Percentiles rank a stretch among this genome's conserved stretches.
phyloP scores from a whole-genome alignment of 208 protist species.

The Blechomonas ayalai region DNA sequence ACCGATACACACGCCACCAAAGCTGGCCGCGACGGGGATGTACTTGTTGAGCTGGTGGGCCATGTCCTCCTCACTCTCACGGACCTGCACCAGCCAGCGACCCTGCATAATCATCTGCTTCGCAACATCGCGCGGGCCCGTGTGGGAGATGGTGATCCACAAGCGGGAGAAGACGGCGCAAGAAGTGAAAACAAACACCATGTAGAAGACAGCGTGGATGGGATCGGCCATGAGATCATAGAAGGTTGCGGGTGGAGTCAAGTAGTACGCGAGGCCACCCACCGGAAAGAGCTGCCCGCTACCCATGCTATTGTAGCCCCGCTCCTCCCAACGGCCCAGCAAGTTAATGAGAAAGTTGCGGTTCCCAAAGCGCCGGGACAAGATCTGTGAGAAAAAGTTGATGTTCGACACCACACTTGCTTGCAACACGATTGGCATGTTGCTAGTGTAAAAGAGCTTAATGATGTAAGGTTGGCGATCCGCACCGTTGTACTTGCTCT shows the following conservation, averaged over 20 bases:
- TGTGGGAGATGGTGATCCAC: conserved; percentile 98
- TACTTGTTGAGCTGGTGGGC: conserved; percentile 89
- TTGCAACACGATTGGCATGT: conserved; percentile 99
- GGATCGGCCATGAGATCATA: conserved; percentile 95
- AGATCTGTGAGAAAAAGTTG: conserved; percentile 99
- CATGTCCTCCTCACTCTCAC: conserved; percentile 88
- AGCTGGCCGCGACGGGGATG: conserved; percentile 99
- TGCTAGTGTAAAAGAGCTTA: conserved; percentile 99
- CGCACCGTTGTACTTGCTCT: conserved; percentile 60
- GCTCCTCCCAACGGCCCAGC: conserved; percentile 96
- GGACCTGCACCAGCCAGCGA: conserved; percentile 90
- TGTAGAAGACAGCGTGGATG: conserved; percentile 97
- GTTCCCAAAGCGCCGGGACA: conserved; percentile 96
- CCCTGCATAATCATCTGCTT: conserved; percentile 95
- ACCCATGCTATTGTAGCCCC: conserved; percentile 50
- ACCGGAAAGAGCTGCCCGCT: conserved; percentile 87
- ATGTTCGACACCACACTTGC: conserved; percentile 98
- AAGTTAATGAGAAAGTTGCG: conserved; percentile 97
- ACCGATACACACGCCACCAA: conserved; percentile 99
- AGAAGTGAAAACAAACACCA: conserved; percentile 96
- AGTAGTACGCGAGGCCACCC: conserved; percentile 98
- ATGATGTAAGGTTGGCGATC: conserved; percentile 97
- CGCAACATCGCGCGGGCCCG: conserved; percentile 96
- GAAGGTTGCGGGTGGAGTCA: conserved; percentile 95
- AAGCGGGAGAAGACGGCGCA: conserved; percentile 98